Conservation (phyloP, 805 yeast genomes). For the Candida pseudofarinosa region DNA sequence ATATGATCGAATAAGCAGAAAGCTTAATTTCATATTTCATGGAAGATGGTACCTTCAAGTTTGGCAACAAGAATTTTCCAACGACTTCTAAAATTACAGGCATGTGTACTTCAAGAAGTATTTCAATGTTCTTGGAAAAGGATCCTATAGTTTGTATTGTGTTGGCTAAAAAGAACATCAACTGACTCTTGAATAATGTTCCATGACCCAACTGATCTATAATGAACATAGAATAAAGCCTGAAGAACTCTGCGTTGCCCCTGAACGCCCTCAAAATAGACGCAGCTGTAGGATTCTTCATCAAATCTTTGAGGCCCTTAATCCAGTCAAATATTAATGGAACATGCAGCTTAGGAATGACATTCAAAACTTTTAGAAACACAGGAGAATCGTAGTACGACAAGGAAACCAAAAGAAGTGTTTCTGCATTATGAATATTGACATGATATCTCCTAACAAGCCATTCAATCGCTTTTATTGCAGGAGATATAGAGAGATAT, state of each 20-base stretch:
- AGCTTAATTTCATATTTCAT: conserved; percentile 57
- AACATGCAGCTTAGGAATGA: conserved; percentile 51
- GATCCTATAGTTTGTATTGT: conserved; percentile 68
- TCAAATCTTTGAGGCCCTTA: conserved; percentile 57
- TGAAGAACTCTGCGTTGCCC: conserved; percentile 63
- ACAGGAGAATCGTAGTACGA: conserved; percentile 77
- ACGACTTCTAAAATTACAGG: conserved; percentile 57
- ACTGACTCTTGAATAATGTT: conserved; percentile 61
- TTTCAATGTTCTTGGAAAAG: conserved; percentile 41
- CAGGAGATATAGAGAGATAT: conserved; percentile 68
- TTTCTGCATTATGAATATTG: conserved; percentile 76
- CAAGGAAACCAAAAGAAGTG: conserved; percentile 62
- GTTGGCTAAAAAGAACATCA: conserved; percentile 75
- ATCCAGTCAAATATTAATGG: conserved; percentile 83
- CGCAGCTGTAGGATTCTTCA: conserved; percentile 60
- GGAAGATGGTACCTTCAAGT: conserved; percentile 15
- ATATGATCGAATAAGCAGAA: conserved; percentile 77
- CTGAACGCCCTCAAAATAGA: conserved; percentile 68
- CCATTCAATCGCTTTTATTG: conserved; percentile 90
- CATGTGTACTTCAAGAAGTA: conserved; percentile 44
- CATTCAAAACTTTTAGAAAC: conserved; percentile 71
- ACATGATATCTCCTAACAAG: conserved; percentile 85
- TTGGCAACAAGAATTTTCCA: conserved; percentile 46
- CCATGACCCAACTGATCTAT: conserved; percentile 47
- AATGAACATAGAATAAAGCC: conserved; percentile 58